phyloP scores from a whole-genome alignment of 1,284 basidiomycete genomes.

The Farysia itapuensis region DNA sequence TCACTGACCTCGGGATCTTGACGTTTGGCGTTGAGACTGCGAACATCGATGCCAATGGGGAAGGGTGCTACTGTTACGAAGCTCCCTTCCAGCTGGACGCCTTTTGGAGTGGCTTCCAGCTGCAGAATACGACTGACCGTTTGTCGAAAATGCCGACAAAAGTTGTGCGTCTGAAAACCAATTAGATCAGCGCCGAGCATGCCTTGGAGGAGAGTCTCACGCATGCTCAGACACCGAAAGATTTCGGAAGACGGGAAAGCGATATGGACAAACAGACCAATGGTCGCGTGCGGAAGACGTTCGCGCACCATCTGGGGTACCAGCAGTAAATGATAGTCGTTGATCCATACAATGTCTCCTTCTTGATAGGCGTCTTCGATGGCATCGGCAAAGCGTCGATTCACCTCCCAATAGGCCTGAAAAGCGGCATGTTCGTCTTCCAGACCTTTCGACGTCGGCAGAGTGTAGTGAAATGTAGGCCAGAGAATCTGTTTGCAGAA shows the following conservation, averaged over 20 bases:
- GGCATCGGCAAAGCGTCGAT: constrained; percentile 77
- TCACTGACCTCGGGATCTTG: constrained; percentile 76
- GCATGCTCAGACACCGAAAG: constrained; percentile 73
- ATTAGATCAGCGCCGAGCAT: constrained; percentile 74
- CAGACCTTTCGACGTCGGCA: constrained; percentile 80
- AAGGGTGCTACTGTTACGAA: constrained; percentile 84
- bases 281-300: constrained; percentile 69
- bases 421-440: constrained; percentile 74
- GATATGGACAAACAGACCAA: constrained; percentile 86
- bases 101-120: constrained; percentile 79
- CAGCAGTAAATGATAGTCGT: constrained; percentile 74
- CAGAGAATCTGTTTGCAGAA: constrained; percentile 88
- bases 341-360: constrained; percentile 72
- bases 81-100: constrained; percentile 66
- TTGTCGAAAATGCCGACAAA: constrained; percentile 63
- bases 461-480: constrained; percentile 82
- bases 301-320: constrained; percentile 74
- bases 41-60: constrained; percentile 85
- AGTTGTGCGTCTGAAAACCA: constrained; percentile 81
- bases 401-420: constrained; percentile 77
- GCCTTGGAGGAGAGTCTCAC: constrained; percentile 68
- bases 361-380: constrained; percentile 74
- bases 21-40: constrained; percentile 70
- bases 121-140: constrained; percentile 79
- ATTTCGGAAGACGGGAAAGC: constrained; percentile 85